phyloP scores from a whole-genome alignment of 2,329 filamentous ascomycete species.

The Monilinia vaccinii-corymbosi region DNA sequence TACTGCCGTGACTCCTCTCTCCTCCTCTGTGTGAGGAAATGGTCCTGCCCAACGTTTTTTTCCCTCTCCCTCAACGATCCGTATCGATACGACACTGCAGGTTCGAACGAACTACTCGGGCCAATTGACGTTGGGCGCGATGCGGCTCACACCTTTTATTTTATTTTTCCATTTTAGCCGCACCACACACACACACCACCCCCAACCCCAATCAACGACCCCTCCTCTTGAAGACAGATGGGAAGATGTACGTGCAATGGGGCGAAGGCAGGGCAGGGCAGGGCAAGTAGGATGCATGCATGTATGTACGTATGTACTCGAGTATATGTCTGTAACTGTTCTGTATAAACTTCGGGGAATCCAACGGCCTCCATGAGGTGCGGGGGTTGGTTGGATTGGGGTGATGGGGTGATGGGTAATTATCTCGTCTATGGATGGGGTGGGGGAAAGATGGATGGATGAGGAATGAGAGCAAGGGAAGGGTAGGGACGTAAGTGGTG shows the following conservation, averaged over 20 bases:
- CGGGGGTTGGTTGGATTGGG: neutral
- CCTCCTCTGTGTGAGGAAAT: constrained; percentile 1
- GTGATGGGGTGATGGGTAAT: neutral
- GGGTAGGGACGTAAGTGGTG: neutral
- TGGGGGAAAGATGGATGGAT: neutral
- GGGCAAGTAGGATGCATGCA: too few species aligned
- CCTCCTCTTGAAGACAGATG: neutral
- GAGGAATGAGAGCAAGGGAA: neutral
- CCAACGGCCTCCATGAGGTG: neutral
- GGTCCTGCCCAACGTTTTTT: neutral
- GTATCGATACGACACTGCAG: neutral
- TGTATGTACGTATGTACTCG: too few species aligned
- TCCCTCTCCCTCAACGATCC: neutral
- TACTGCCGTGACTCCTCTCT: constrained; percentile 2
- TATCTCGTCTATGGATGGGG: neutral
- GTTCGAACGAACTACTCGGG: neutral
- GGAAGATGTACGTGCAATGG: neutral
- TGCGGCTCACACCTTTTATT: constrained; percentile 3
- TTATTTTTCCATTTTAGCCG: constrained; percentile 9
- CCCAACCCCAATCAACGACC: constrained; percentile 1
- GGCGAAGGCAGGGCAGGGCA: neutral
- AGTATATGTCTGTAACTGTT: too few species aligned
- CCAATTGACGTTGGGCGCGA: constrained; percentile 1
- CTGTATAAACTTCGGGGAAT: neutral
- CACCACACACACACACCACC: too few species aligned